A percentile compares a stretch with the other conserved stretches of the same genome.
Conservation (phyloP, 2,329 filamentous ascomycete genomes). For the Didymella glomerata region DNA sequence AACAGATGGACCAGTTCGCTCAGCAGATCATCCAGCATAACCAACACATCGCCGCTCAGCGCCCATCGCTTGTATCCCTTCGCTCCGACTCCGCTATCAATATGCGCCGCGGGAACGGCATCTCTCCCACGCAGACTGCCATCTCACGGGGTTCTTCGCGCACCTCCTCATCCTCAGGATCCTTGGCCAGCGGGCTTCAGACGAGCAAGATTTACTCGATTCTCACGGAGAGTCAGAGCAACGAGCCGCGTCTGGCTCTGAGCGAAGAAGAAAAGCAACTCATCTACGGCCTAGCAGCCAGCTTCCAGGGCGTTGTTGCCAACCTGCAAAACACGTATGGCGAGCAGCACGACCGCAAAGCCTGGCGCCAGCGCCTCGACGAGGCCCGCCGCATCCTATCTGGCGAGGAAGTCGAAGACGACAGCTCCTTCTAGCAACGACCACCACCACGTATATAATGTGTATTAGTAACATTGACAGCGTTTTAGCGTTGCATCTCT, state of each 20-base stretch:
- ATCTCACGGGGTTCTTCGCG: slow-evolving; percentile 39
- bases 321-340: slow-evolving; percentile 58
- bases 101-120: slow-evolving; percentile 35
- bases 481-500: slow-evolving; percentile 20
- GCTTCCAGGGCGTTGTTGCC: slow-evolving; percentile 62
- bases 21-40: slow-evolving; percentile 41
- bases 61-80: slow-evolving; percentile 30
- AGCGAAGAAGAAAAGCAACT: slow-evolving; percentile 65
- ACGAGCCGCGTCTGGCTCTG: slow-evolving; percentile 50
- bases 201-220: slow-evolving; percentile 54
- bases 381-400: slow-evolving; percentile 77
- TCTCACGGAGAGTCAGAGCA: slow-evolving; percentile 48
- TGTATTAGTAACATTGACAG: slow-evolving; percentile 32
- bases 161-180: slow-evolving; percentile 42
- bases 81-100: slow-evolving; percentile 48
- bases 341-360: slow-evolving; percentile 65
- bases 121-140: slow-evolving; percentile 42
- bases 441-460: slow-evolving; percentile 38
- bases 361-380: slow-evolving; percentile 76
- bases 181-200: slow-evolving; percentile 48
- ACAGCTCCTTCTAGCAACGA: slow-evolving; percentile 30
- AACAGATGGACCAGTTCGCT: slow-evolving; percentile 53
- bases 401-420: slow-evolving; percentile 62
- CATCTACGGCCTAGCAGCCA: slow-evolving; percentile 60
- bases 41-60: slow-evolving; percentile 28